phyloP scores from a whole-genome alignment of 345 rosid genomes.

The Hevea brasiliensis region DNA sequence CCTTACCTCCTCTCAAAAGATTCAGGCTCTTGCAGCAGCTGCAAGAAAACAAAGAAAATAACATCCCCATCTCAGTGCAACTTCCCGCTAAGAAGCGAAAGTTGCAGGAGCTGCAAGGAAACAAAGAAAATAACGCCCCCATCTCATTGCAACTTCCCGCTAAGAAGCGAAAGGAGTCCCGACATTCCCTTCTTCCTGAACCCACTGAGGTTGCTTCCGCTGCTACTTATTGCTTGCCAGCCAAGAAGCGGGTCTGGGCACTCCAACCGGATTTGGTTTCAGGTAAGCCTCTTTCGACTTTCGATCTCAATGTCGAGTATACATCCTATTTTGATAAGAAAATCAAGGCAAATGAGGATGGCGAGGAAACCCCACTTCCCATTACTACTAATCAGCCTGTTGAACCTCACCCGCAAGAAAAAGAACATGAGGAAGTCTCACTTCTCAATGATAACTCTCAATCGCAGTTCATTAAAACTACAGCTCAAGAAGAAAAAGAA shows the following conservation, averaged over 20 bases:
- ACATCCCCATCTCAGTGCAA: slow-evolving; percentile 23
- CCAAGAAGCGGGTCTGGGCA: slow-evolving; percentile 91
- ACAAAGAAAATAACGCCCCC: slow-evolving; percentile 36
- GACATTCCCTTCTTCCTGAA: slow-evolving; percentile 18
- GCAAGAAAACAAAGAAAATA: slow-evolving; percentile 29
- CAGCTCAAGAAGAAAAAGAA: slow-evolving; percentile 14
- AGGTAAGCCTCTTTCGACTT: slow-evolving; percentile 44
- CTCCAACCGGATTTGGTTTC: slow-evolving; percentile 52
- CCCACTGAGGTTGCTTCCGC: background rate
- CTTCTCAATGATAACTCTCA: background rate
- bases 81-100: slow-evolving; percentile 87
- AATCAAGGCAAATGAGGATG: background rate
- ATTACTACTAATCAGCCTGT: background rate
- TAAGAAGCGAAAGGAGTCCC: slow-evolving; percentile 77
- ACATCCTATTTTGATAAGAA: slow-evolving; percentile 34
- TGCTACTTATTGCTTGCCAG: slow-evolving; percentile 48
- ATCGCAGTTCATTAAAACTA: background rate
- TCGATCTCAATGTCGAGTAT: slow-evolving; percentile 77
- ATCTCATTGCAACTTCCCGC: slow-evolving; percentile 52
- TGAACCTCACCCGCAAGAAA: background rate
- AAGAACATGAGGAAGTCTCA: background rate
- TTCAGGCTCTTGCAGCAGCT: slow-evolving; percentile 50
- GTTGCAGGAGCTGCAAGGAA: slow-evolving; percentile 11
- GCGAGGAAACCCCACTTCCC: slow-evolving; percentile 11
- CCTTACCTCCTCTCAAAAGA: slow-evolving; percentile 78